Base-by-base conservation (phyloP, 2,329 filamentous ascomycete species). In the Dryadomyces quercivorus region DNA sequence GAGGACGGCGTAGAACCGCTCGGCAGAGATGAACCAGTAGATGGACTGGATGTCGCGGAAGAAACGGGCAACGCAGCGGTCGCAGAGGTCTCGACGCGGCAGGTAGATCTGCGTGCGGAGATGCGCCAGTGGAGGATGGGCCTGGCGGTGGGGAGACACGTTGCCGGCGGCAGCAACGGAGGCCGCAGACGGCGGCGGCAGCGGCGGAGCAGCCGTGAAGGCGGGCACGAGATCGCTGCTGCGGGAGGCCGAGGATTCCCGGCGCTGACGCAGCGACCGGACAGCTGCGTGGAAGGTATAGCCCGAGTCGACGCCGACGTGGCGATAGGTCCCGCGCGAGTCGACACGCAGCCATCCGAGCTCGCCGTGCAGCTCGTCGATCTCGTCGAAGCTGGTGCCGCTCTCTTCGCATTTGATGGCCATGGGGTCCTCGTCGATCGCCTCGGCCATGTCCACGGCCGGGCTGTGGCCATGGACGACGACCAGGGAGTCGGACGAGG, bases 21-120 rank as follows among this genome's bases (percentile, higher is more conserved):
- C 63, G 31, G 59, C 59, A 1, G 62, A 61, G 56, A 62, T 61
- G 50, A 64, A 61, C 63, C 63, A 64, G 50, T 64, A 64, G 42
- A 64, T 53, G 9, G 60, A 61, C 55, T 64, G 62, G 31, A 64
- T 59, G 38, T 64, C 63, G 42, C 56, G 52, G 53, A 64, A 64
- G 56, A 63, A 64, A 50, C 63, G 60, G 16, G 60, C 58, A 1
- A 64, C 58, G 50, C 63, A 64, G 50, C 59, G 59, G 50, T 62
- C 58, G 51, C 62, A 63, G 10, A 64, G 58, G 49, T 64, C 62
- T 16, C 63, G 61, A 8, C 62, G 58, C 0, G 63, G 63, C 4
- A 64, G 52, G 42, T 60, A 63, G 18, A 64, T 61, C 36, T 62
- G 61, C 18, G 53, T 47, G 1, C 55, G 52, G 49, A 12, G 42